phyloP scores from a whole-genome alignment of 352 stramenopile genomes.

The Globisporangium uncinulatum region DNA sequence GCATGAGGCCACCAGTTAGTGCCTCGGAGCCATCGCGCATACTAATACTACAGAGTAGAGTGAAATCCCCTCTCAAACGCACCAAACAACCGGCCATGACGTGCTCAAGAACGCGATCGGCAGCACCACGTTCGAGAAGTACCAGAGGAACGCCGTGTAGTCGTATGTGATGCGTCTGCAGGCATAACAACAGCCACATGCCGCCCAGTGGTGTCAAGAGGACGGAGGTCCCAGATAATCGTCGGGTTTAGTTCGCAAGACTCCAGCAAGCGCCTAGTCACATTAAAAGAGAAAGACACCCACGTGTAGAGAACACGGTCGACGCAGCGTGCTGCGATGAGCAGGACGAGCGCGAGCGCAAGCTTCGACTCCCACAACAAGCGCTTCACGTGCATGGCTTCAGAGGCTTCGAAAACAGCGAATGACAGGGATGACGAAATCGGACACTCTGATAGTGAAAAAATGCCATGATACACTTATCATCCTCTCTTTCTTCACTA shows the following conservation, averaged over 20 bases:
- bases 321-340: constrained; percentile 75
- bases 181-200: constrained; percentile 15
- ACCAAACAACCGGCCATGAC: constrained; percentile 70
- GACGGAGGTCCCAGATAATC: no score
- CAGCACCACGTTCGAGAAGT: constrained; percentile 82
- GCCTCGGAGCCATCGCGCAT: no score
- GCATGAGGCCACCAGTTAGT: background rate
- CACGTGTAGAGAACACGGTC: constrained; percentile 86
- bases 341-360: constrained; percentile 62
- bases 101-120: constrained; percentile 71
- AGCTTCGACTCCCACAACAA: constrained; percentile 84
- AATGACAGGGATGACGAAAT: no score
- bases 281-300: constrained; percentile 13
- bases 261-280: background rate
- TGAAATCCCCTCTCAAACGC: constrained; percentile 4
- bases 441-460: no score
- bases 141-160: constrained; percentile 86
- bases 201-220: background rate
- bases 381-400: constrained; percentile 58
- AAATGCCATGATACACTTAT: no score
- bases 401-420: no score
- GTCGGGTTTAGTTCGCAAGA: no score
- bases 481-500: no score
- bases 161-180: constrained; percentile 78
- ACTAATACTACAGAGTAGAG: no score